Evolutionary conservation across 352 stramenopile species (phyloP).

Genomic region (Globisporangium echinulatum): DNA sequence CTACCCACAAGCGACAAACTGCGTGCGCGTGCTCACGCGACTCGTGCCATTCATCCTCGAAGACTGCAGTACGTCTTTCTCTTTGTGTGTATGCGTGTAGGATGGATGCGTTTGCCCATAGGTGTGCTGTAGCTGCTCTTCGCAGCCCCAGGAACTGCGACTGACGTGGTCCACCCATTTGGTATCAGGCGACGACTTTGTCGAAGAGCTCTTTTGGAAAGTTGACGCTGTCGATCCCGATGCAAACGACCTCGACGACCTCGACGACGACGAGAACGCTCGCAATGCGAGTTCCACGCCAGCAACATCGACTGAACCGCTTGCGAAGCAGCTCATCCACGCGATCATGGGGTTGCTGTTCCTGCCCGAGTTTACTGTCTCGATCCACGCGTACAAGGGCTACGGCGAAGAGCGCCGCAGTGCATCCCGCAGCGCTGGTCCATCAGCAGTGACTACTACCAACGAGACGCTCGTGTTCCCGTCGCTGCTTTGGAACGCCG

Average conservation of each 20-base stretch:
- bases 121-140: no score
- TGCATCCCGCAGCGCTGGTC: conserved; percentile 31
- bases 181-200: conserved; percentile 52
- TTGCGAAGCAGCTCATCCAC: conserved; percentile 76
- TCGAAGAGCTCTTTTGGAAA: conserved; percentile 79
- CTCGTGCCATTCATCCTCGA: conserved; percentile 85
- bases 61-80: conserved; percentile 28
- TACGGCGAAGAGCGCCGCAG: conserved; percentile 72
- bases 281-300: conserved; percentile 8
- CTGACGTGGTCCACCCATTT: no score
- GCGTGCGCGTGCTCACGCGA: conserved; percentile 73
- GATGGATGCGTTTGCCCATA: no score
- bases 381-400: conserved; percentile 77
- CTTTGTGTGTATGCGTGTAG: not conserved
- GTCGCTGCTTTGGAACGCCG: conserved; percentile 72
- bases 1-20: conserved; percentile 83
- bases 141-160: no score
- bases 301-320: conserved; percentile 17
- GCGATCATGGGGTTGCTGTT: conserved; percentile 85
- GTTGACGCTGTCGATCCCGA: conserved; percentile 20
- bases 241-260: conserved; percentile 14
- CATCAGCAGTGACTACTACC: conserved; percentile 6
- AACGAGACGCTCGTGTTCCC: conserved; percentile 53
- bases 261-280: conserved; percentile 38
- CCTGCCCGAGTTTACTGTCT: conserved; percentile 82